Evolutionary conservation across 805 yeast species (phyloP), one percentile per base, ranked within the genome.

Genomic region (Candida lessepsii): DNA sequence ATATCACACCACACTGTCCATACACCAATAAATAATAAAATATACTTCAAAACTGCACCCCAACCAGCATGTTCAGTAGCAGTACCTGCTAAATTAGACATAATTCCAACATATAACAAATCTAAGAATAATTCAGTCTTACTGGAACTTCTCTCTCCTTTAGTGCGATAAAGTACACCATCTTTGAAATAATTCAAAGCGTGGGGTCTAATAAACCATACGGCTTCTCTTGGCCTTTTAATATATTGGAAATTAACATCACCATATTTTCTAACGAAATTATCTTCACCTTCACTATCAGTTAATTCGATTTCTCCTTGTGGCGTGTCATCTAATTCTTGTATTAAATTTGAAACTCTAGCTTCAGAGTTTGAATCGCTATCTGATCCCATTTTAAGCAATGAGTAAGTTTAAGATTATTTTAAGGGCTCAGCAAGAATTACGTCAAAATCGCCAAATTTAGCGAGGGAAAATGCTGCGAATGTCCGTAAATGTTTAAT

Each of bases 1-100:
- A 80, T 62, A 50, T 80, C 85, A n/a, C 70, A 56, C 86, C 86
- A 81, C 16, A 80, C 75, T 15, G 70, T 71, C 76, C 79, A 81
- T n/a, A 79, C 71, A 0, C 83, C 84, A 14, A 75, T 37, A 41
- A 79, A 80, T 2, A 78, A 53, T 29, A 80, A 49, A 5, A 76
- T 39, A 51, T 78, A 80, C 46, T 67, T 67, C 27, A 72, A 56
- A 18, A 80, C 56, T 0, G 78, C 56, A 3, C 52, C 53, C 27
- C 81, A 81, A 14, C 67, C 56, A 21, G 80, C 78, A 13, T 71
- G 54, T 41, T 71, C 76, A 4, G 75, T 65, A 1, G 81, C 81
- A 30, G 58, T 58, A 4, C 75, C 67, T 1, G 86, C 84, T 31
- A 80, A 57, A 41, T 77, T 77, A 16, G 83, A 76, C 20, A 78